Evolutionary conservation across 2,329 filamentous ascomycete genomes (phyloP), one percentile per base, ranked within the genome.

Genomic region (Colletotrichum acutatum): DNA sequence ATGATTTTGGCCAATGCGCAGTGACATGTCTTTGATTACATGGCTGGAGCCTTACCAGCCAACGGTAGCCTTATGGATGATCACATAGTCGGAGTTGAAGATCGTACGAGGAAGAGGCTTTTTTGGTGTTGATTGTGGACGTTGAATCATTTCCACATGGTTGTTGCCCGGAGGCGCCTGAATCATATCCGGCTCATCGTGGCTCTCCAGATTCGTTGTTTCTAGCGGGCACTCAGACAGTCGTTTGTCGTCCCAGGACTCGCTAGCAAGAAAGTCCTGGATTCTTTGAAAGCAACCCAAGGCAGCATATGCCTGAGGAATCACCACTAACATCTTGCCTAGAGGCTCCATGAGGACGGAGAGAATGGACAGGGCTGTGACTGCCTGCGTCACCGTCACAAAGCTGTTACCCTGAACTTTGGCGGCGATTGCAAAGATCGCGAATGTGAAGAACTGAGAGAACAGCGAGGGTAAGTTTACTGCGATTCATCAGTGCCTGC

Each of bases 201-300:
- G 34, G 63, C 53, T 58, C 53, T 66, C 53, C 24, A 58, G 63
- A 66, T 30, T 74, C 71, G 53, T 58, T 34, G 52, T 65, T 57
- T 57, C 52, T 65, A 65, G 52, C 62, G 62, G 52, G 32, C 52
- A 46, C 56, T 57, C 62, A 65, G 52, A 52, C 52, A 65, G 62
- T 65, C 62, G 62, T 57, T 65, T 65, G 62, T 65, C 30, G 52
- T 65, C 62, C 62, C 62, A 65, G 49, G 62, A 65, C 62, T 65
- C 52, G 52, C 62, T 57, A 67, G 28, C 57, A 67, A 79, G 59
- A 67, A 77, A 77, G 16, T 76, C 72, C 37, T 78, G 77, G 54
- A 79, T 78, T 46, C 78, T 72, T 42, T 75, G 69, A 32, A 78
- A 76, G 19, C 76, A 79, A 2, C 75, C 75, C 30, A 77, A 66